phyloP scores from a whole-genome alignment of 441 rosid species.

The Jatropha podagrica region DNA sequence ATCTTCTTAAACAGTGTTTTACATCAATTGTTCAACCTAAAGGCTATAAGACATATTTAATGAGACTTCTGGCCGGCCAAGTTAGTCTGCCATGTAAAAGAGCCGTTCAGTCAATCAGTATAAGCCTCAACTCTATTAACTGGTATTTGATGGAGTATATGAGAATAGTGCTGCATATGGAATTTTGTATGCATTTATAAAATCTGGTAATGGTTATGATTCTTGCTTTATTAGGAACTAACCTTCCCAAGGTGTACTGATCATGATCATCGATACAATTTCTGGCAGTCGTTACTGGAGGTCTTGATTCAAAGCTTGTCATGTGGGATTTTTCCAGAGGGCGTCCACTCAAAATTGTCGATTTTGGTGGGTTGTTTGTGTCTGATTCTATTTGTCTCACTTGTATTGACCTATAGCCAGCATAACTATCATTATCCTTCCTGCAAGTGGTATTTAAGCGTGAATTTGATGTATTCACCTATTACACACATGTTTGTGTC shows the following conservation, averaged over 20 bases:
- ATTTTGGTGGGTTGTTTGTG: conserved; percentile 55
- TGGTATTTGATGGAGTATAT: not conserved
- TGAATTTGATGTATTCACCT: not conserved
- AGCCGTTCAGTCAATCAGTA: not conserved
- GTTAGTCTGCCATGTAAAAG: not conserved
- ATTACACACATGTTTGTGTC: not conserved
- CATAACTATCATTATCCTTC: not conserved
- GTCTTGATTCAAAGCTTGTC: conserved; percentile 85
- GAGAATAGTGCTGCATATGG: not conserved
- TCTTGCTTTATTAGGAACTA: conserved; percentile 8
- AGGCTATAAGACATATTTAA: not conserved
- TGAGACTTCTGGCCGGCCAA: not conserved
- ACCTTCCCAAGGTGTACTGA: conserved; percentile 4
- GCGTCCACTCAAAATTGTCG: conserved; percentile 57
- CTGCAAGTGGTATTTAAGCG: not conserved
- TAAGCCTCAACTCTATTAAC: not conserved
- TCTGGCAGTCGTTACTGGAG: conserved; percentile 71
- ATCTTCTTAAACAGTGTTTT: not conserved
- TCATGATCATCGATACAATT: not conserved
- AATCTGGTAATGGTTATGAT: not conserved
- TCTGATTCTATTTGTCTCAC: conserved; percentile 8
- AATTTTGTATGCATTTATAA: not conserved
- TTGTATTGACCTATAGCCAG: not conserved
- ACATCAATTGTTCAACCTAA: not conserved
- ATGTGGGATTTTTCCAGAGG: conserved; percentile 96